phyloP scores from a whole-genome alignment of 768 basidiomycete species.

The Mycena capillaripes region DNA sequence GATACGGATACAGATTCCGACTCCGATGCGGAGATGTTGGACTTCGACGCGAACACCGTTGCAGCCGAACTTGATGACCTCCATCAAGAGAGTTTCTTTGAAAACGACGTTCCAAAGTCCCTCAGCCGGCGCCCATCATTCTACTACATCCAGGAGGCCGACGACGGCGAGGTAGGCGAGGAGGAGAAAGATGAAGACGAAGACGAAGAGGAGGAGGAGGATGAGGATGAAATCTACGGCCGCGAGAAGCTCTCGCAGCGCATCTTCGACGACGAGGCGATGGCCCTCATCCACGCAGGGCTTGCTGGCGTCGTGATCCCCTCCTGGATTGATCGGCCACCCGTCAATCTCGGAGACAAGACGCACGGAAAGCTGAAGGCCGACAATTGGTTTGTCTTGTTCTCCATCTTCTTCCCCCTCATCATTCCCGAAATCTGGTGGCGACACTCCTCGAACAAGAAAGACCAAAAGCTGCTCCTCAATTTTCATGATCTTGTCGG shows the following conservation, averaged over 20 bases:
- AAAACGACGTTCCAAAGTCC: slow-evolving; percentile 2
- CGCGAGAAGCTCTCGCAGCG: slow-evolving; percentile 10
- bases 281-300: slow-evolving; percentile 14
- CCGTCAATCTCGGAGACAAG: slow-evolving; percentile 36
- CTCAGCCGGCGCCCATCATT: slow-evolving; percentile 8
- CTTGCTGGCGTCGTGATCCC: slow-evolving; percentile 24
- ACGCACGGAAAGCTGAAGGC: slow-evolving; percentile 37
- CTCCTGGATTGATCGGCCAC: slow-evolving; percentile 27
- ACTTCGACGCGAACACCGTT: not conserved
- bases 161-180: not conserved
- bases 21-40: slow-evolving; percentile 9
- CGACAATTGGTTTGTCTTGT: slow-evolving; percentile 35
- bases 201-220: not conserved
- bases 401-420: slow-evolving; percentile 28
- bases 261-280: slow-evolving; percentile 2
- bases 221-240: slow-evolving; percentile 12
- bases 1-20: not conserved
- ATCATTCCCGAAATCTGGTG: slow-evolving; percentile 24
- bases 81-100: slow-evolving; percentile 6
- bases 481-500: slow-evolving; percentile 25
- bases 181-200: not conserved
- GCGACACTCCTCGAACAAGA: not conserved
- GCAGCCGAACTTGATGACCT: slow-evolving; percentile 5
- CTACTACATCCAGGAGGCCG: not conserved
- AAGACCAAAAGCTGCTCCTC: slow-evolving; percentile 3